phyloP scores from a whole-genome alignment of 2,329 filamentous ascomycete genomes.

The Aureobasidium sp. region DNA sequence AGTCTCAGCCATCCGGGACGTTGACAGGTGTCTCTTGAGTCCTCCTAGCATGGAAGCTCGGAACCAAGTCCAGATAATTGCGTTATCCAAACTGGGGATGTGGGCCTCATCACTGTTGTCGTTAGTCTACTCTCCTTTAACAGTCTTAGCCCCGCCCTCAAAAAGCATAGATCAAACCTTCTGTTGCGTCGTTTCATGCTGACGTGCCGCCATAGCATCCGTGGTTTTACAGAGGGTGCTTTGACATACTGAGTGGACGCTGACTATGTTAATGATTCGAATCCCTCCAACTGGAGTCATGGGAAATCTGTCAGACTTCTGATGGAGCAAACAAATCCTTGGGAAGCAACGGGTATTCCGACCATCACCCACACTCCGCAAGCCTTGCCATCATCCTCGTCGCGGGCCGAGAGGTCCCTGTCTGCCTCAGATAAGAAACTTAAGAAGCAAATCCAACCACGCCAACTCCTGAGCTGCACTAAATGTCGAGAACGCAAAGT shows the following conservation, averaged over 20 bases:
- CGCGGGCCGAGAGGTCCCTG: not conserved
- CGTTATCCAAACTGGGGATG: not conserved
- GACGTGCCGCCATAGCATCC: not conserved
- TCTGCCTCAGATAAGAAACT: slow-evolving; percentile 24
- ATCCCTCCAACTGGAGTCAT: not conserved
- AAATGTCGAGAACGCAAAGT: slow-evolving; percentile 45
- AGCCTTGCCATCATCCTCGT: slow-evolving; percentile 19
- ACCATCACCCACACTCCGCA: not conserved
- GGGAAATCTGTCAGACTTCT: not conserved
- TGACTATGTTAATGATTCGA: slow-evolving; percentile 4
- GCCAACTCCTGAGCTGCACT: slow-evolving; percentile 42
- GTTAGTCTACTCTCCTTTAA: not conserved
- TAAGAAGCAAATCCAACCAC: slow-evolving; percentile 35
- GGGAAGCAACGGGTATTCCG: not conserved
- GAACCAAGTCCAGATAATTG: not conserved
- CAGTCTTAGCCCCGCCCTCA: not conserved
- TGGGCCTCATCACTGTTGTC: not conserved
- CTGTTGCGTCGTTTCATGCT: slow-evolving; percentile 9
- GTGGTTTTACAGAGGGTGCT: not conserved
- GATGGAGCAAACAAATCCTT: not conserved
- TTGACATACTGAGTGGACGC: not conserved
- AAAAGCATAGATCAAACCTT: slow-evolving; percentile 8
- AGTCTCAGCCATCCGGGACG: not conserved
- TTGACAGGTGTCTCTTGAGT: not conserved
- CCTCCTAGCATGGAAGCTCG: not conserved